Conservation (phyloP, 345 rosid genomes). For the Punica granatum region DNA sequence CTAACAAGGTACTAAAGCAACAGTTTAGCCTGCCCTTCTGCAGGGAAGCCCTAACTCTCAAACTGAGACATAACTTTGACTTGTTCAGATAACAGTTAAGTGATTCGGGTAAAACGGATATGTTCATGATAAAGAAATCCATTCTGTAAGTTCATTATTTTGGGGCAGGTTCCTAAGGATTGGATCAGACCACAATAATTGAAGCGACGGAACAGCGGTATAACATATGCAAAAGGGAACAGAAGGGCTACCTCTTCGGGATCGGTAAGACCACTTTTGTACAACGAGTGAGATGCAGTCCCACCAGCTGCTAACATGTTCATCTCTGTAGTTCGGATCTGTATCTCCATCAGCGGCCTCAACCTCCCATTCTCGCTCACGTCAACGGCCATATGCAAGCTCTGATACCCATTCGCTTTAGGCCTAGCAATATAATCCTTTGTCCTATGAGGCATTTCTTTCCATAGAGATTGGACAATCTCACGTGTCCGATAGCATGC, state of each 20-base stretch:
- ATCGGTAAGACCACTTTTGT: constrained; percentile 79
- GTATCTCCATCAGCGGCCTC: constrained; percentile 87
- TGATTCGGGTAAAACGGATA: no score
- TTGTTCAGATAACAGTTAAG: neutral
- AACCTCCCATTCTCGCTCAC: constrained; percentile 49
- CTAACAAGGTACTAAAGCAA: neutral
- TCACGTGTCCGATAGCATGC: constrained; percentile 69
- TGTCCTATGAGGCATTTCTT: constrained; percentile 68
- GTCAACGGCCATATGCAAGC: constrained; percentile 93
- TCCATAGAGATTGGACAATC: constrained; percentile 62
- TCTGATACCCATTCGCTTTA: constrained; percentile 75
- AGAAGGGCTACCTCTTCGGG: constrained; percentile 60
- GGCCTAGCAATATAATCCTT: constrained; percentile 85
- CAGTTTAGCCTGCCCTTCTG: no score
- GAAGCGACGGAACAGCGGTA: no score
- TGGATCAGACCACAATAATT: no score
- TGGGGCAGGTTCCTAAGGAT: no score
- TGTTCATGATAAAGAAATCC: no score
- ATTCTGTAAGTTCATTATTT: no score
- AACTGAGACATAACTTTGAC: neutral
- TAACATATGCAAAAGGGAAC: neutral
- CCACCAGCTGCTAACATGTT: constrained; percentile 76
- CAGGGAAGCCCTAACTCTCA: no score
- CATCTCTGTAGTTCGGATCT: constrained; percentile 80
- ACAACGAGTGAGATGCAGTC: constrained; percentile 81